These are phyloP conservation scores for Deuterostichococcus epilithicus DNA, from an alignment of 139 green algal species.

Conservation along the genomic window DNA sequence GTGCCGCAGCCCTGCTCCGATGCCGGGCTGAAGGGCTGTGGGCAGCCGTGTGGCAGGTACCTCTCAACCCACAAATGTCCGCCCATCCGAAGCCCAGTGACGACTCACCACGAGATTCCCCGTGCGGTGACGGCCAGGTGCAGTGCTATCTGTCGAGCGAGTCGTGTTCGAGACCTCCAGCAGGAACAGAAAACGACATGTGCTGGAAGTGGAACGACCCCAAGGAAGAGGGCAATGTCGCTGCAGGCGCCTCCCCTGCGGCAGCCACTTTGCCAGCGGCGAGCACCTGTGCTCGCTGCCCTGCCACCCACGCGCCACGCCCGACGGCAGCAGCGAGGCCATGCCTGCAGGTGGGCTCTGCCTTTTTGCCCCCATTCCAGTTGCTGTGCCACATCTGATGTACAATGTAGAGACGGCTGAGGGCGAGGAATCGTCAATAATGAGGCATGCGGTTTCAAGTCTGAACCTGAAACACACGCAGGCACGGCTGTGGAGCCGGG, in stretches of 20 bases:
- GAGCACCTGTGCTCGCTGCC: slow-evolving; percentile 35
- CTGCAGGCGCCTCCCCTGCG: slow-evolving; percentile 43
- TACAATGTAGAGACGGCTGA: too few species aligned
- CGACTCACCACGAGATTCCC: too few species aligned
- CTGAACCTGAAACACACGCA: neutral
- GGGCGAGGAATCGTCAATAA: too few species aligned
- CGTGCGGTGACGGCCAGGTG: too few species aligned
- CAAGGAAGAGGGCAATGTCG: slow-evolving; percentile 17
- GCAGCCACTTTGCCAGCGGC: slow-evolving; percentile 39
- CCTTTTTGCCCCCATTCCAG: neutral
- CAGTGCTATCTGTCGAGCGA: too few species aligned
- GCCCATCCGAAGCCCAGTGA: too few species aligned
- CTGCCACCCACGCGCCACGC: slow-evolving; percentile 44
- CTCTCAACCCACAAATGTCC: too few species aligned
- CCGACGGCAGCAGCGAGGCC: neutral
- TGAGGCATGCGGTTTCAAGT: neutral
- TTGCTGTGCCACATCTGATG: neutral
- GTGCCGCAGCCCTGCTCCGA: slow-evolving; percentile 33
- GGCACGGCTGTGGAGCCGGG: neutral
- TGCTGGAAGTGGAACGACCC: too few species aligned
- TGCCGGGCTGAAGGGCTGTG: slow-evolving; percentile 41
- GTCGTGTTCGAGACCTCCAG: too few species aligned
- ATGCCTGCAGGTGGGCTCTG: slow-evolving; percentile 1
- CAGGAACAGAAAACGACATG: too few species aligned
- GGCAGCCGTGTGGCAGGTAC: slow-evolving; percentile 15